Evolutionary conservation across 1,284 basidiomycete species (phyloP).

Genomic region (Ustilago tritici): DNA sequence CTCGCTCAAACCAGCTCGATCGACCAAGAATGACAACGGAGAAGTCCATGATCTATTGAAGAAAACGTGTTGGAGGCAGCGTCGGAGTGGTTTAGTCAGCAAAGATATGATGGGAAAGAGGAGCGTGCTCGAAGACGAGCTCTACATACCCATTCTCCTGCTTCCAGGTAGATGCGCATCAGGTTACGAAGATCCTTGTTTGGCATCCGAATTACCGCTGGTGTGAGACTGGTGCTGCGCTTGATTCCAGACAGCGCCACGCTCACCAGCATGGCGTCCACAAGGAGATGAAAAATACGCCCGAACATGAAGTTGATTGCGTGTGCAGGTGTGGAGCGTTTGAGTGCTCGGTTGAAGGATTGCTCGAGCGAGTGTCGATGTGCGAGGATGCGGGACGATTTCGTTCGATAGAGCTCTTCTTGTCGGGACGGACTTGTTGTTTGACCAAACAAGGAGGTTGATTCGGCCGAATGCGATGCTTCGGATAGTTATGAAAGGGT

Average conservation of each 20-base stretch:
- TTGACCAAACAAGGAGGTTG: not conserved
- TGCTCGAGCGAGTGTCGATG: not conserved
- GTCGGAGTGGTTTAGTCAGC: no score
- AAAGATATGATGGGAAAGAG: not conserved
- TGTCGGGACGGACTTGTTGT: not conserved
- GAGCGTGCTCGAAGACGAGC: not conserved
- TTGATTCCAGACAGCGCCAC: constrained; percentile 66
- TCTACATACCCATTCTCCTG: constrained; percentile 67
- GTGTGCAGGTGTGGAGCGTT: not conserved
- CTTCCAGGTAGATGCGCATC: constrained; percentile 64
- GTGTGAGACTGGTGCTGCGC: constrained; percentile 65
- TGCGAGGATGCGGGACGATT: not conserved
- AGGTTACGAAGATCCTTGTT: constrained; percentile 66
- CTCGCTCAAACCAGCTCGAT: constrained; percentile 65
- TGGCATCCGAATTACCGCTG: constrained; percentile 56
- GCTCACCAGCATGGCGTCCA: constrained; percentile 67
- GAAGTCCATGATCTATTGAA: constrained; percentile 63
- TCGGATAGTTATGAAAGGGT: not conserved
- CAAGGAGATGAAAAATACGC: constrained; percentile 61
- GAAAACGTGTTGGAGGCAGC: not conserved
- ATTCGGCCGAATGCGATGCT: not conserved
- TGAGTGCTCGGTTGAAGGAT: not conserved
- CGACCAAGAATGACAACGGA: constrained; percentile 66
- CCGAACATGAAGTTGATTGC: constrained; percentile 60
- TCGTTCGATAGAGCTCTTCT: not conserved